Evolutionary conservation across 768 basidiomycete species (phyloP).

Genomic region (Serendipita indica): DNA sequence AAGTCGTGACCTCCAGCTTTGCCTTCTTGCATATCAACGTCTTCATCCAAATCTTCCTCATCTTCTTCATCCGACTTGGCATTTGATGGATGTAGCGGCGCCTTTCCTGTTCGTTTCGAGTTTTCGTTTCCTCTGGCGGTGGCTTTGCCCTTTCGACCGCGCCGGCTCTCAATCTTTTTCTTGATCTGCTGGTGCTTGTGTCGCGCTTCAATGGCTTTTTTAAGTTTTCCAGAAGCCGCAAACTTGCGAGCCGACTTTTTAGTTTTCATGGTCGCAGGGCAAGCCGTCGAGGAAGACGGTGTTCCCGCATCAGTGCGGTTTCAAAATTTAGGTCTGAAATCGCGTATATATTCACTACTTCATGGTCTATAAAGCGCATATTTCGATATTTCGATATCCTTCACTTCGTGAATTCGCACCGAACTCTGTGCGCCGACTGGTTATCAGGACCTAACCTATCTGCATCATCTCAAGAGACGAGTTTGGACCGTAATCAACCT

Average conservation of each 20-base stretch:
- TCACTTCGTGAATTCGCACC: no score
- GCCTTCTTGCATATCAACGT: conserved; percentile 17
- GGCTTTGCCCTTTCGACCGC: conserved; percentile 21
- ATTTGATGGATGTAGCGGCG: conserved; percentile 19
- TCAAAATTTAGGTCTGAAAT: no score
- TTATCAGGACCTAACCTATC: no score
- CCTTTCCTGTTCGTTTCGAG: conserved; percentile 21
- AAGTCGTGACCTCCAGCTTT: conserved; percentile 2
- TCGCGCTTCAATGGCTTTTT: conserved; percentile 72
- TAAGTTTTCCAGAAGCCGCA: conserved; percentile 73
- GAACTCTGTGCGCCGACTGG: no score
- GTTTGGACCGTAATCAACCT: no score
- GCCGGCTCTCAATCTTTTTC: conserved; percentile 50
- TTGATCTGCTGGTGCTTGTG: conserved; percentile 63
- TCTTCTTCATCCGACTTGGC: conserved; percentile 15
- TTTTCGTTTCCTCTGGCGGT: conserved; percentile 25
- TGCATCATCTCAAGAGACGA: no score
- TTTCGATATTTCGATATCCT: no score
- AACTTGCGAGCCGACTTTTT: conserved; percentile 79
- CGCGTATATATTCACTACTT: no score
- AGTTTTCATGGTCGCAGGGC: conserved; percentile 34
- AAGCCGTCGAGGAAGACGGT: conserved; percentile 26
- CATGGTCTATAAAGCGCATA: no score
- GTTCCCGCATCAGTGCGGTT: no score
- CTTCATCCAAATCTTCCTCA: conserved; percentile 19